phyloP scores from a whole-genome alignment of 202 grass and related monocot genomes.

The Brachypodium distachyon region DNA sequence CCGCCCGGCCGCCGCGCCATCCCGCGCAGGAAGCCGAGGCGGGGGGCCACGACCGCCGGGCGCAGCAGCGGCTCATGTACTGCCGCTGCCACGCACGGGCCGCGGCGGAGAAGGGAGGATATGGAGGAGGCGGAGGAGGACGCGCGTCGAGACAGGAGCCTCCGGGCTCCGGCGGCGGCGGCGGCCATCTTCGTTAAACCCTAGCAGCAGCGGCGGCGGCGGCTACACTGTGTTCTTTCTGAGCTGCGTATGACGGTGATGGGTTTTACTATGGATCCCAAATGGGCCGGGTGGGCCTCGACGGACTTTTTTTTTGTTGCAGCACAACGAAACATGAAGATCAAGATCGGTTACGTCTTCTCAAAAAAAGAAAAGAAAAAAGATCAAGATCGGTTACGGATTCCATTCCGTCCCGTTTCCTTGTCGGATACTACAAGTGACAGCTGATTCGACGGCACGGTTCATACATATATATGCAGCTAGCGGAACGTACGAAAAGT shows the following conservation, averaged over 20 bases:
- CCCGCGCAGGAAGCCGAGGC: conserved; percentile 39
- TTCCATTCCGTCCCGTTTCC: too few species aligned
- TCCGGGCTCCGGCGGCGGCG: conserved; percentile 37
- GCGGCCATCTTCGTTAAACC: conserved; percentile 43
- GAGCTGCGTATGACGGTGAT: neutral
- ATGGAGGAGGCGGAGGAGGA: conserved; percentile 11
- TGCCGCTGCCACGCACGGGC: neutral
- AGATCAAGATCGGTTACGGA: too few species aligned
- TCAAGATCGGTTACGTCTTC: too few species aligned
- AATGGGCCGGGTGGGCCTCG: too few species aligned
- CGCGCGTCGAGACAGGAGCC: conserved; percentile 38
- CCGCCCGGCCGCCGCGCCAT: conserved; percentile 42
- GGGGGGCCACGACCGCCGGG: conserved; percentile 26
- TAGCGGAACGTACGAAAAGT: too few species aligned
- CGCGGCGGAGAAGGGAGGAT: conserved; percentile 18
- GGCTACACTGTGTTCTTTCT: neutral
- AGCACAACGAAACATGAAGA: too few species aligned
- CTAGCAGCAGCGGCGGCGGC: conserved; percentile 10
- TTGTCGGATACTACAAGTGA: too few species aligned
- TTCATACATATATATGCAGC: too few species aligned
- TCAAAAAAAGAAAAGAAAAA: too few species aligned
- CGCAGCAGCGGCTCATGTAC: conserved; percentile 25
- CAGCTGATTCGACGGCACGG: too few species aligned
- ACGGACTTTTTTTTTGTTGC: too few species aligned
- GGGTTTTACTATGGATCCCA: too few species aligned